Conservation (phyloP, 1,284 basidiomycete genomes). For the Amylostereum chailletii region DNA sequence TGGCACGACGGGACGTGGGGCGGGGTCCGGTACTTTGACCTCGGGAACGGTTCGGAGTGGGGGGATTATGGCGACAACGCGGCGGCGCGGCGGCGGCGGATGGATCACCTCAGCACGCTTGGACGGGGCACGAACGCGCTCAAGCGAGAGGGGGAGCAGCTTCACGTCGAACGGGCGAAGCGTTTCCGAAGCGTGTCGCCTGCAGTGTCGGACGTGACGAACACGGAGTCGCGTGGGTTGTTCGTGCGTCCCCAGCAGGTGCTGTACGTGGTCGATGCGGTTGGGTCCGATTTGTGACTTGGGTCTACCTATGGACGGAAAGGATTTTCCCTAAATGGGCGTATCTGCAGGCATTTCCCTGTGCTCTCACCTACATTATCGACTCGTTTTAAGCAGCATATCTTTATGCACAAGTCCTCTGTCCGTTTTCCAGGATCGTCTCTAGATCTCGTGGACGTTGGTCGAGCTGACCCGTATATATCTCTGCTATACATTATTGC, state of each 20-base stretch:
- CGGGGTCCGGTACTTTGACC: conserved; percentile 76
- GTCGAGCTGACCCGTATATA: no score
- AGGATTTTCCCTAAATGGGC: no score
- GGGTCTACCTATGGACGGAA: no score
- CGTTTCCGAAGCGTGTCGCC: conserved; percentile 66
- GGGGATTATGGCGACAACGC: conserved; percentile 39
- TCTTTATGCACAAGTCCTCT: no score
- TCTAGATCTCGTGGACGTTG: no score
- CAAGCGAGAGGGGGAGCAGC: conserved; percentile 63
- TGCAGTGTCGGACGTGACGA: conserved; percentile 53
- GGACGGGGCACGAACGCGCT: conserved; percentile 22
- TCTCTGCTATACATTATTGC: no score
- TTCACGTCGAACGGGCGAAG: conserved; percentile 52
- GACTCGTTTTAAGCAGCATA: no score
- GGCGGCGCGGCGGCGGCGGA: conserved; percentile 37
- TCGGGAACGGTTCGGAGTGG: conserved; percentile 50
- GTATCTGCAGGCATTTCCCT: no score
- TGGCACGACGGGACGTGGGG: conserved; percentile 82
- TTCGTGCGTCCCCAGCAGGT: conserved; percentile 79
- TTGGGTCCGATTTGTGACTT: conserved; percentile 30
- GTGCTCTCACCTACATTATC: no score
- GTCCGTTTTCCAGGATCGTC: no score
- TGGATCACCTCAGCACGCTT: conserved; percentile 26
- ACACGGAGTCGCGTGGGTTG: conserved; percentile 57
- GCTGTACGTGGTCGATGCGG: conserved; percentile 72